Conservation (phyloP, 768 basidiomycete species). For the Leccinum aurantiacum region DNA sequence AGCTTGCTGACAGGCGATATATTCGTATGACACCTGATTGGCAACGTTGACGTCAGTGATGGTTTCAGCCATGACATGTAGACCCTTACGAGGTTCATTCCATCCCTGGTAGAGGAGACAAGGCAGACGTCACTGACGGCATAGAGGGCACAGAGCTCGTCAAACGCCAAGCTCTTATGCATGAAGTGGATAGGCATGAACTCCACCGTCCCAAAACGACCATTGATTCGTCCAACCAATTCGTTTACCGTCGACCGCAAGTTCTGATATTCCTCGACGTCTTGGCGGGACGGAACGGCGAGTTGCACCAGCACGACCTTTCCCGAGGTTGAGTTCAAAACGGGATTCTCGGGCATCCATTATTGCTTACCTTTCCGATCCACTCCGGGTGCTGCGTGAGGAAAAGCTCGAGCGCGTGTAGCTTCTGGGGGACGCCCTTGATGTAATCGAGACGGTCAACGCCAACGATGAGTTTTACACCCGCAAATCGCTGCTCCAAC, state of each 20-base stretch:
- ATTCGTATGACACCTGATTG: conserved; percentile 93
- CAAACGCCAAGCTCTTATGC: conserved; percentile 92
- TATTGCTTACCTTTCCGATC: conserved; percentile 81
- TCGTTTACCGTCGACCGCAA: conserved; percentile 94
- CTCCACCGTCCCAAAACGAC: conserved; percentile 97
- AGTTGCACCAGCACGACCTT: conserved; percentile 95
- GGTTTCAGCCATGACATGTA: conserved; percentile 5
- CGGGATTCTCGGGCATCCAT: not conserved
- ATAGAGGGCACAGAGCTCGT: conserved; percentile 84
- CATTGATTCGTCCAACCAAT: conserved; percentile 97
- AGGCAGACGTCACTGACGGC: conserved; percentile 89
- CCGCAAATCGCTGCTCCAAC: conserved; percentile 88
- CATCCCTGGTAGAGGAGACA: conserved; percentile 92
- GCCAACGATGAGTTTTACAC: conserved; percentile 96
- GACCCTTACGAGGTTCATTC: conserved; percentile 90
- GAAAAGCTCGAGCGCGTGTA: conserved; percentile 96
- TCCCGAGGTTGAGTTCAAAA: conserved; percentile 3
- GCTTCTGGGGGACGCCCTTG: conserved; percentile 98
- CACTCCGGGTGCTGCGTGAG: conserved; percentile 97
- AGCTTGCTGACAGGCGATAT: conserved; percentile 91
- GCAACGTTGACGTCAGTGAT: conserved; percentile 9
- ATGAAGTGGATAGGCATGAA: conserved; percentile 99
- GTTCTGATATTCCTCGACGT: conserved; percentile 99
- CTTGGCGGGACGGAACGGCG: conserved; percentile 95
- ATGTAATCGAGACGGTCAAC: conserved; percentile 99